Percentiles rank a stretch among this genome's conserved stretches.
phyloP scores from a whole-genome alignment of 176 grass and related monocot genomes.

The Themeda triandra region DNA sequence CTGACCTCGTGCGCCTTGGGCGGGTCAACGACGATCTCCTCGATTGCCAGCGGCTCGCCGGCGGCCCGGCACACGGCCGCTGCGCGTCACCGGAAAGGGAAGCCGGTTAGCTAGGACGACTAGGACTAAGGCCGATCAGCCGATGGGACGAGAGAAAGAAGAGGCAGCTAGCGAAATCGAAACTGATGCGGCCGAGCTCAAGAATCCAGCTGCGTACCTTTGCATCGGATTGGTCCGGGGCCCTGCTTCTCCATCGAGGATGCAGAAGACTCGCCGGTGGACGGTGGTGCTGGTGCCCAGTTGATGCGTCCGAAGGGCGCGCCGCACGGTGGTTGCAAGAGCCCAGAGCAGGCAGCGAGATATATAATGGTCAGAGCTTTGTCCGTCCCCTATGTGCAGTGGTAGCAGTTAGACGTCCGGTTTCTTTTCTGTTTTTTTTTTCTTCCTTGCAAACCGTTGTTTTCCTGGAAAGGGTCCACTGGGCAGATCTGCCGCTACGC shows the following conservation, averaged over 20 bases:
- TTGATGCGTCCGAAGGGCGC: background rate
- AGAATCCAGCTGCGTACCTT: constrained; percentile 30
- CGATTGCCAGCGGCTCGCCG: constrained; percentile 59
- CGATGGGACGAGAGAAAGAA: background rate
- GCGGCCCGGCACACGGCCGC: constrained; percentile 76
- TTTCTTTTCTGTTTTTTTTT: too few species aligned
- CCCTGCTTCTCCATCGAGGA: constrained; percentile 22
- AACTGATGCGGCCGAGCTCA: background rate
- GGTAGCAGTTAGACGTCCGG: too few species aligned
- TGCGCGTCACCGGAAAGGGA: constrained; percentile 7
- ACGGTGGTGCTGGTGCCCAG: background rate
- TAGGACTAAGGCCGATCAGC: background rate
- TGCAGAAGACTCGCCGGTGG: constrained; percentile 1
- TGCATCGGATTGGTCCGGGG: constrained; percentile 67
- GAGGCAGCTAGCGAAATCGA: background rate
- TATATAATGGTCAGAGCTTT: background rate
- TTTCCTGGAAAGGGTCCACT: too few species aligned
- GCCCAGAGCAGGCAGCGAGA: background rate
- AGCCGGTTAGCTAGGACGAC: background rate
- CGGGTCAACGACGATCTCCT: constrained; percentile 79
- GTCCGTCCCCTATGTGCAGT: too few species aligned
- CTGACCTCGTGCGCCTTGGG: constrained; percentile 64
- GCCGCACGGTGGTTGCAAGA: background rate
- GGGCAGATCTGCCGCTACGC: too few species aligned
- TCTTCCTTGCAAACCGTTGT: too few species aligned